Base-by-base conservation (phyloP, 768 basidiomycete genomes). In the Auricularia sp. region DNA sequence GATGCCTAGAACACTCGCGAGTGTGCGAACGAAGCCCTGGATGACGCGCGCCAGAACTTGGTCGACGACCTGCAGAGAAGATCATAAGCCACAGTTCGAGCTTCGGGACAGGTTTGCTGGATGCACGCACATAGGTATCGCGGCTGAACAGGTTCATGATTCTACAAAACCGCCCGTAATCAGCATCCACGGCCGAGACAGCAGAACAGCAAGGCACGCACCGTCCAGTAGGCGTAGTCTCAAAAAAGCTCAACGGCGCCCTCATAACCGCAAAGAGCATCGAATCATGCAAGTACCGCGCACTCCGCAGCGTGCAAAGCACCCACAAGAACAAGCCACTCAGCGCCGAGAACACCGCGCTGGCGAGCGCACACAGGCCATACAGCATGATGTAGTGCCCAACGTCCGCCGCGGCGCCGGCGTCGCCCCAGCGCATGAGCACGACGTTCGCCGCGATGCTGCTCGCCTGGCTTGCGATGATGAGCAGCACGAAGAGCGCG, bases 141-240 rank as follows among this genome's bases (percentile, higher is more conserved):
- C 93, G 85, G 3, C 91, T 91, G 75, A 98, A 98, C 34, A 97
- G 74, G 74, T 97, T 98, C 62, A 98, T 72, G 63, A 95, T 88
- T 8, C 93, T 90, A 63, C 12, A 39, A 64, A 44, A 33, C 11
- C 6, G 64, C 33, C 62, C 62, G 61, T n/a, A 34, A 29, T 43
- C 8, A 23, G 39, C 7, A 43, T 18, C 53, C 36, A 10, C 35
- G 44, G 36, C 11, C 16, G 56, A 39, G 64, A 16, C 67, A 47
- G 34, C 33, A 43, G 21, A 12, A 6, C 8, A 42, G 29, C 29
- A 29, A 29, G 29, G 29, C 42, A 66, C 80, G 61, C 68, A 88
- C 89, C 88, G 83, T 68, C 93, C 93, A 16, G 84, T 87, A 1
- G 93, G 95, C 0, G 93, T 97, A 63, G 81, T 75, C 73, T 97